Conservation (phyloP, 2,329 filamentous ascomycete genomes). For the Clonostachys byssicola region DNA sequence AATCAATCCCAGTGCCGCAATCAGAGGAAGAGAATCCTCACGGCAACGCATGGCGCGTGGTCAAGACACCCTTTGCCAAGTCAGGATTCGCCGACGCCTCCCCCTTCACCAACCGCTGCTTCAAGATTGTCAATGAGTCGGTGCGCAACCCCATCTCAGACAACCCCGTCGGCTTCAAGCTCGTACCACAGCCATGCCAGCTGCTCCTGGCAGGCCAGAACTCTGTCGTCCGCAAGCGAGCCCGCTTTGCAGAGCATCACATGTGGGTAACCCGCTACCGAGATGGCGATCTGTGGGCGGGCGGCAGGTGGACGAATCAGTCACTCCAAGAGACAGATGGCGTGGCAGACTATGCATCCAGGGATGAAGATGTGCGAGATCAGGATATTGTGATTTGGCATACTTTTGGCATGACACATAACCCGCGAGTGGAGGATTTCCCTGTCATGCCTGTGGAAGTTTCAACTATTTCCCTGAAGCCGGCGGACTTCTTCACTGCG, state of each 20-base stretch:
- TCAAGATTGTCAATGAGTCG: conserved; percentile 19
- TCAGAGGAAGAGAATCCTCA: conserved; percentile 69
- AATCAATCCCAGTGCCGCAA: conserved; percentile 57
- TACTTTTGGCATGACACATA: conserved; percentile 59
- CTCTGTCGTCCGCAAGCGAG: conserved; percentile 33
- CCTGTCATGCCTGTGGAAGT: conserved; percentile 64
- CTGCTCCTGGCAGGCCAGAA: conserved; percentile 38
- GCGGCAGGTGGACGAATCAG: conserved; percentile 31
- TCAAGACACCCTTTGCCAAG: conserved; percentile 15
- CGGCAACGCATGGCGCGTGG: conserved; percentile 65
- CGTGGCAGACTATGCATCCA: background rate
- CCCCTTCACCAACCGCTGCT: conserved; percentile 34
- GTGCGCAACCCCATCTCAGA: background rate
- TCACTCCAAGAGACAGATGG: conserved; percentile 19
- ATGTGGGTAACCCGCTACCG: conserved; percentile 32
- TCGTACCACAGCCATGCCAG: conserved; percentile 37
- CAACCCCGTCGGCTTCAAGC: conserved; percentile 11
- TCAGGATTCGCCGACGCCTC: conserved; percentile 23
- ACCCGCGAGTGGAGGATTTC: conserved; percentile 63
- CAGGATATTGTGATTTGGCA: conserved; percentile 54
- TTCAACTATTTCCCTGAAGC: conserved; percentile 38
- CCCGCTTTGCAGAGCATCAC: conserved; percentile 30
- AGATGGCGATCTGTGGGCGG: conserved; percentile 29
- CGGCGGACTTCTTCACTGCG: conserved; percentile 42
- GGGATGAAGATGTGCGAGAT: conserved; percentile 52